phyloP scores from a whole-genome alignment of 2,329 filamentous ascomycete genomes.

The Cordyceps farinosa region DNA sequence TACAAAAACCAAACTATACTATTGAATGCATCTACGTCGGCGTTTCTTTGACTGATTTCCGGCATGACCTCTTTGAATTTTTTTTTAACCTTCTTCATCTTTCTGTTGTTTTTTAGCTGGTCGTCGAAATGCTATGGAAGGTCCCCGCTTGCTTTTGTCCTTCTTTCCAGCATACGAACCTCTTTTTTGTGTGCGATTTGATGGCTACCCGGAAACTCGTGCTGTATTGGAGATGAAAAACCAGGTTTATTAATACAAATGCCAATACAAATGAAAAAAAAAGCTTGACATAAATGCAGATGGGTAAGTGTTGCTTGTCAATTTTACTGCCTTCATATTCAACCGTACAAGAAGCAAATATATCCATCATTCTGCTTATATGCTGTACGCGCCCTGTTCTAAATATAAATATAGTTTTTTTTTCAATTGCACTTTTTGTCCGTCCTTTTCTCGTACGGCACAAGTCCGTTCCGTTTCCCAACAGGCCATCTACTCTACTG shows the following conservation, averaged over 20 bases:
- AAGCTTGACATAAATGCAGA: neutral
- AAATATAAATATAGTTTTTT: neutral
- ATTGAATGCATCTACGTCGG: conserved; percentile 13
- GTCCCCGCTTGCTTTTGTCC: neutral
- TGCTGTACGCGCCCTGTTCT: conserved; percentile 5
- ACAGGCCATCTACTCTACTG: neutral
- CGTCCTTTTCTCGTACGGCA: neutral
- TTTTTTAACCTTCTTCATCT: neutral
- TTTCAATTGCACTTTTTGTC: neutral
- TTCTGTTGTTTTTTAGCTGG: neutral
- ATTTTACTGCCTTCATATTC: neutral
- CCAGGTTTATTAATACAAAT: neutral
- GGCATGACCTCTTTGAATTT: neutral
- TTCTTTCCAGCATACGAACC: neutral
- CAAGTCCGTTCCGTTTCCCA: neutral
- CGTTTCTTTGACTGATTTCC: conserved; percentile 7
- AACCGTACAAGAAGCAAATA: conserved; percentile 8
- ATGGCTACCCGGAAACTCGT: neutral
- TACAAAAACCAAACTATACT: neutral
- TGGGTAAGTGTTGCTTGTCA: neutral
- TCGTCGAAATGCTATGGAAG: neutral
- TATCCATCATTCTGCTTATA: neutral
- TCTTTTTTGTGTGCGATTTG: neutral
- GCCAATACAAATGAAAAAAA: too few species aligned
- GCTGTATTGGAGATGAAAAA: neutral